A percentile compares a stretch with the other conserved stretches of the same genome.
These are phyloP conservation scores for Sporisorium graminicola DNA, from an alignment of 1,284 basidiomycete genomes.

Conservation along the genomic window DNA sequence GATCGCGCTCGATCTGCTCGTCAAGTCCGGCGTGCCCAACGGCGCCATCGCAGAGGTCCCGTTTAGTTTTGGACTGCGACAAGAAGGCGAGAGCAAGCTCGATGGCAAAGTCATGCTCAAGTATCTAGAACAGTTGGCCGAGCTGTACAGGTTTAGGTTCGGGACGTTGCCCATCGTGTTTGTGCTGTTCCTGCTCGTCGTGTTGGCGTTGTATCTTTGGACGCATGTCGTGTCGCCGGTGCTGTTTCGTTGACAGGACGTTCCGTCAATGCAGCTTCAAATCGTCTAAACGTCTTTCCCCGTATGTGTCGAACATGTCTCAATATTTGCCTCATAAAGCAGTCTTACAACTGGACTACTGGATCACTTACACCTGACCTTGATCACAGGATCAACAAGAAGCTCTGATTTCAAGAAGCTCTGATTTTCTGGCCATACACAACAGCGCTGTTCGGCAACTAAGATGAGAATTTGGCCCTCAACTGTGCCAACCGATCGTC, in stretches of 20 bases:
- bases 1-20: slow-evolving; percentile 51
- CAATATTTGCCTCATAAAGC: too few species aligned
- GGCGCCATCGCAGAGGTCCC: slow-evolving; percentile 43
- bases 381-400: too few species aligned
- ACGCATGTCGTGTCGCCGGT: slow-evolving; percentile 14
- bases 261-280: not conserved
- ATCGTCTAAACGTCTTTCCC: not conserved
- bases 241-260: slow-evolving; percentile 8
- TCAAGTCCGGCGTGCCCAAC: slow-evolving; percentile 38
- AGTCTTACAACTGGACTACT: too few species aligned
- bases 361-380: too few species aligned
- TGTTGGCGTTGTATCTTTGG: slow-evolving; percentile 41
- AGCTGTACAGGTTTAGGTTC: slow-evolving; percentile 48
- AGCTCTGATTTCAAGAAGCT: too few species aligned
- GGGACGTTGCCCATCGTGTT: slow-evolving; percentile 26
- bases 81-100: slow-evolving; percentile 48
- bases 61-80: slow-evolving; percentile 47
- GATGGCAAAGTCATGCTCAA: slow-evolving; percentile 55
- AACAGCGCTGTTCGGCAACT: not conserved
- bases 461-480: slow-evolving; percentile 58
- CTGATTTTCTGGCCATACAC: not conserved
- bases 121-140: slow-evolving; percentile 43
- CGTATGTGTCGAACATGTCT: not conserved
- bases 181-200: slow-evolving; percentile 15
- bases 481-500: slow-evolving; percentile 64